Conservation (phyloP, 257 asterid species). For the Agastache rugosa region DNA sequence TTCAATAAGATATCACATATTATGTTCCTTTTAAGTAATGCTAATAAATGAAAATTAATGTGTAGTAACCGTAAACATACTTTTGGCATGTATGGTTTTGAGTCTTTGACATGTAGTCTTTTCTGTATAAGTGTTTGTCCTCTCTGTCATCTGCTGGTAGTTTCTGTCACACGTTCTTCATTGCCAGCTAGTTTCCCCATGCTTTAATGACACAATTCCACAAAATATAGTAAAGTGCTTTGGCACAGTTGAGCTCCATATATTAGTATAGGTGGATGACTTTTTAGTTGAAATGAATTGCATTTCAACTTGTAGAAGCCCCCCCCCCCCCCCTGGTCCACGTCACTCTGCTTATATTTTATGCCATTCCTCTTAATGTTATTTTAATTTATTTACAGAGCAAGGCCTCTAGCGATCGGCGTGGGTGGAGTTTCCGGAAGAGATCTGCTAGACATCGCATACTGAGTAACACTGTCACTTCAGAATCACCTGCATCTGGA, state of each 20-base stretch:
- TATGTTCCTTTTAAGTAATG: background rate
- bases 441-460: conserved; percentile 81
- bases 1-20: background rate
- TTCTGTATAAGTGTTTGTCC: conserved; percentile 7
- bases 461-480: conserved; percentile 64
- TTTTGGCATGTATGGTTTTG: conserved; percentile 5
- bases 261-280: background rate
- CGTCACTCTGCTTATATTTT: background rate
- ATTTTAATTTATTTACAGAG: conserved; percentile 50
- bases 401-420: conserved; percentile 75
- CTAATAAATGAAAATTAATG: conserved; percentile 1
- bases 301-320: background rate
- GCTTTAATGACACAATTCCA: conserved; percentile 1
- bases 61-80: conserved; percentile 12
- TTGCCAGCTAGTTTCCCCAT: background rate
- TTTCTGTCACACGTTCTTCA: background rate
- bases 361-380: background rate
- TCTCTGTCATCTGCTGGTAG: conserved; percentile 1
- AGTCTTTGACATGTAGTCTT: background rate
- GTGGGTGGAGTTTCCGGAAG: conserved; percentile 94
- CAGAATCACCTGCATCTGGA: conserved; percentile 64
- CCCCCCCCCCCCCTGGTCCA: background rate
- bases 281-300: conserved; percentile 8
- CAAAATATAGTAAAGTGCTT: background rate
- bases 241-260: background rate